Evolutionary conservation across 176 grass and related monocot genomes (phyloP), one percentile per base, ranked within the genome.

Genomic region (Themeda triandra): DNA sequence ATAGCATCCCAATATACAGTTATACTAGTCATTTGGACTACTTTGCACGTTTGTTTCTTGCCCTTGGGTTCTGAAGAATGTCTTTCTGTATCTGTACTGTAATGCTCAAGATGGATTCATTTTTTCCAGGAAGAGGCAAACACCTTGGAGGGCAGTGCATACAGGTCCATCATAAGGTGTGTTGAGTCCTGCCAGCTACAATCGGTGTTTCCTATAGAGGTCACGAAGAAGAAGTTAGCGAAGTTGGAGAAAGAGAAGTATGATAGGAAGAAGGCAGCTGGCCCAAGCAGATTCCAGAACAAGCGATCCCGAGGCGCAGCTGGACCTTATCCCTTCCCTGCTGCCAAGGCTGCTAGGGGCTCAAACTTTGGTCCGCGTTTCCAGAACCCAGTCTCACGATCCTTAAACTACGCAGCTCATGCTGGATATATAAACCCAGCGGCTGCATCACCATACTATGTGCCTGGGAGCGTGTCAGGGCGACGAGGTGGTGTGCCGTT

Each of bases 161-260:
- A 86, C 72, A 97, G 78, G 83, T 86, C 92, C 14, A 60, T 97
- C 45, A 92, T 97, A 81, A 92, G 81, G 78, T 97, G 94, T 32
- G 90, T 92, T 1, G 86, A 94, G 76, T 66, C 60, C 18, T 97
- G 94, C 84, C 87, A 92, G 18, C 83, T 97, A 11, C 67, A 85
- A 40, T 91, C 92, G 0, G 89, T 78, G 10, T 97, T 94, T 75
- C 94, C 27, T 59, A 70, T 73, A 11, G 81, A 87, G 1, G 66
- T 21, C 37, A 24, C 90, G 44, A 97, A 79, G 84, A 94, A 82
- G 83, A 88, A 87, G 77, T 82, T 94, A 42, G 23, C 54, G 1
- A 82, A 69, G 44, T 73, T 90, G 48, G 92, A 94, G 66, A 97
- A 88, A 73, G 86, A 81, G 58, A 94, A 83, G 83, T 83, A 81